Evolutionary conservation across 2,329 filamentous ascomycete genomes (phyloP), one percentile per base, ranked within the genome.

Genomic region (Aspergillus flavus): DNA sequence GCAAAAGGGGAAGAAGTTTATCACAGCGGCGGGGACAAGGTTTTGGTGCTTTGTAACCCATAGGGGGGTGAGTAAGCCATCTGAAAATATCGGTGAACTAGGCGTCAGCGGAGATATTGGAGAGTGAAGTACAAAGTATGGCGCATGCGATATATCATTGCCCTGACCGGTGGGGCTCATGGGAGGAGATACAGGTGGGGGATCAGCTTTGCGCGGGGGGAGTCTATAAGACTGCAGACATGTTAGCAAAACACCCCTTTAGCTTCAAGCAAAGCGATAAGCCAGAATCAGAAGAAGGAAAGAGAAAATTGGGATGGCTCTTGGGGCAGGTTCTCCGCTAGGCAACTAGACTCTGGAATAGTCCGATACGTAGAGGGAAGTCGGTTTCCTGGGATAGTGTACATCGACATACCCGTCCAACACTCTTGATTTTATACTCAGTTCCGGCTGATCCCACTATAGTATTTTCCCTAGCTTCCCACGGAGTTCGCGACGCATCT

Each of bases 31-130:
- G 1, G 94, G 94, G 26, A 98, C 85, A 21, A 93, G 83, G 58
- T 91, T 83, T 73, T 97, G 94, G 75, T 98, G 94, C 76, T 98
- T 99, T 64, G 87, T 86, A 60, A 96, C 83, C 94, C 94, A 99
- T 64, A 87, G 80, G 23, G 89, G 85, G 64, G 93, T 88, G 75
- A 97, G 88, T 63, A 97, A 82, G 5, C 94, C 95, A 79, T 98
- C 95, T 9, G 94, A 94, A 74, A 95, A 98, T 3, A 96, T 85
- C 2, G 88, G 83, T 9, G 94, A 97, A 9, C 85, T 86, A 4
- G 94, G 93, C 45, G 91, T 95, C 34, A 98, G 84, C 0, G 94
- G 95, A 2, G 95, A 98, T 68, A 97, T 88, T 1, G 94, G 92
- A 14, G 95, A 98, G 77, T 98, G 94, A 5, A 97, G 81, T n/a